Evolutionary conservation across 1,284 basidiomycete species (phyloP).

Genomic region (Ceraceosorus guamensis): DNA sequence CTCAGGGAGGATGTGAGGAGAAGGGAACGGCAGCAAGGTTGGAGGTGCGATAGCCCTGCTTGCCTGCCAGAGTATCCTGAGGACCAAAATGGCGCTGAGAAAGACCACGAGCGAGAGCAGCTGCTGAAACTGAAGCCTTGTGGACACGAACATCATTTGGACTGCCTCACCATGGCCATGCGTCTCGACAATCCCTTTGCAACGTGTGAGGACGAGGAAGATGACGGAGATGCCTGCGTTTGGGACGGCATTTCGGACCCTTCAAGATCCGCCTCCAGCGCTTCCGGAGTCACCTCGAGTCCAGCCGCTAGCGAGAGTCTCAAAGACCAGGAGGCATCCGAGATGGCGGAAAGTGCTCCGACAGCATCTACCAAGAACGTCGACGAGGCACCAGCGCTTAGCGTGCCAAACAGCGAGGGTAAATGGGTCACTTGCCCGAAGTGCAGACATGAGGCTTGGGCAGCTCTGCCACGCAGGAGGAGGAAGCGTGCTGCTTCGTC

Average conservation of each 20-base stretch:
- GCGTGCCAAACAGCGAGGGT: constrained; percentile 18
- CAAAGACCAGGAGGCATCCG: neutral
- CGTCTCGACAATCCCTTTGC: constrained; percentile 21
- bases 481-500: too few species aligned
- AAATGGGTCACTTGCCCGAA: constrained; percentile 42
- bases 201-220: constrained; percentile 1
- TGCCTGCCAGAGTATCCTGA: constrained; percentile 34
- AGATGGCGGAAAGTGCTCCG: too few species aligned
- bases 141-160: constrained; percentile 38
- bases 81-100: constrained; percentile 1
- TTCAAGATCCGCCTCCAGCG: too few species aligned
- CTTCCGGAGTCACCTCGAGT: too few species aligned
- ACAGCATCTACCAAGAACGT: constrained; percentile 1
- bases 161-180: constrained; percentile 38
- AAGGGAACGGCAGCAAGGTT: constrained; percentile 28
- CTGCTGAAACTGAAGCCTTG: constrained; percentile 34
- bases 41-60: constrained; percentile 37
- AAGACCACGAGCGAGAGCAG: constrained; percentile 1
- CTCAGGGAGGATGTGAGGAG: constrained; percentile 33
- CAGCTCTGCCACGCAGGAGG: constrained; percentile 19
- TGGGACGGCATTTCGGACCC: constrained; percentile 2
- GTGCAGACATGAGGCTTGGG: constrained; percentile 41
- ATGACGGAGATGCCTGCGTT: constrained; percentile 12
- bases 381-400: neutral
- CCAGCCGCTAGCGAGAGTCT: too few species aligned